Percentiles rank a stretch among this genome's conserved stretches.
Conservation (phyloP, 139 green algal genomes). For the Penium margaritaceum region DNA sequence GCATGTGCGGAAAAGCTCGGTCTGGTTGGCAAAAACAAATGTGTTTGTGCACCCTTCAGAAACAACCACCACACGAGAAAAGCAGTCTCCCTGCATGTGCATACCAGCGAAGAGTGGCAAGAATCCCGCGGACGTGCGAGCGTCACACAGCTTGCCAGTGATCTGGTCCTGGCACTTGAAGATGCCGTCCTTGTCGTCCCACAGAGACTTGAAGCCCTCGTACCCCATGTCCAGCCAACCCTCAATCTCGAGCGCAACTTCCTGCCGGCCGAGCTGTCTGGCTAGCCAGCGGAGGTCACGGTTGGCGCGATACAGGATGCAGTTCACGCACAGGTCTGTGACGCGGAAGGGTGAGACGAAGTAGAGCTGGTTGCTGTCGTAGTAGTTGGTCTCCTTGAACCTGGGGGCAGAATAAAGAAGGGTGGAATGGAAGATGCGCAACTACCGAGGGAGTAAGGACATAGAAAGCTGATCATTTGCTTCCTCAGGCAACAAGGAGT, state of each 20-base stretch:
- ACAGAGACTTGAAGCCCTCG: slow-evolving; percentile 22
- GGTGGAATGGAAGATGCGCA: too few species aligned
- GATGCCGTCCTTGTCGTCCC: slow-evolving; percentile 32
- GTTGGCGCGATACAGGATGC: slow-evolving; percentile 39
- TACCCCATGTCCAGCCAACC: slow-evolving; percentile 36
- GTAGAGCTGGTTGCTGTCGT: slow-evolving; percentile 37
- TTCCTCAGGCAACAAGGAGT: too few species aligned
- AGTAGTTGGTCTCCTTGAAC: slow-evolving; percentile 37
- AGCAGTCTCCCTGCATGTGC: too few species aligned
- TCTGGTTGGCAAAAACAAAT: too few species aligned
- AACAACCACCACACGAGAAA: too few species aligned
- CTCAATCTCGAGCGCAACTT: slow-evolving; percentile 29
- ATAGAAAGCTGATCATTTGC: too few species aligned
- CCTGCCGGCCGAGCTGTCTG: slow-evolving; percentile 29
- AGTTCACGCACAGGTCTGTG: slow-evolving; percentile 41
- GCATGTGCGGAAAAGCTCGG: too few species aligned
- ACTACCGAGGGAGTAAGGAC: too few species aligned
- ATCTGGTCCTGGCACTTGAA: slow-evolving; percentile 38
- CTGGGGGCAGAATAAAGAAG: too few species aligned
- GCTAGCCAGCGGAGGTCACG: slow-evolving; percentile 39
- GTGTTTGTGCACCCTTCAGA: too few species aligned
- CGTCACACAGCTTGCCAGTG: slow-evolving; percentile 24
- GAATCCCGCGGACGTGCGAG: slow-evolving; percentile 30
- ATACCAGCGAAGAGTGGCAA: slow-evolving; percentile 36
- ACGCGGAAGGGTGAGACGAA: slow-evolving; percentile 32